Evolutionary conservation across 108 stramenopile species (phyloP).

Genomic region (Nitzschia sp.): DNA sequence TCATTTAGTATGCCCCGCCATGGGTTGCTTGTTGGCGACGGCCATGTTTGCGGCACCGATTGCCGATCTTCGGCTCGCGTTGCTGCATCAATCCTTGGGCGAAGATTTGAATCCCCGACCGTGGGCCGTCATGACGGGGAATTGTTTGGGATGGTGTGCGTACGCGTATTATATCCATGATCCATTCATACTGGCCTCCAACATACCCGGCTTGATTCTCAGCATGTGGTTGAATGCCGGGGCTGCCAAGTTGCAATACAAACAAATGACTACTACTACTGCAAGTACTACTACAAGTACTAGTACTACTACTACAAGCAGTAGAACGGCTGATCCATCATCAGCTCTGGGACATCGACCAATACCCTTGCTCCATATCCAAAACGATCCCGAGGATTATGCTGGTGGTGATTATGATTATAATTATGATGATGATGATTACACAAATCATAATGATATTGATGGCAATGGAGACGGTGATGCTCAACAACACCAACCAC

Average conservation of each 20-base stretch:
- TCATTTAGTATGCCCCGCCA: constrained; percentile 30
- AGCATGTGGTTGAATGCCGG: constrained; percentile 65
- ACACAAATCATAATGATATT: background rate
- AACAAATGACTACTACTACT: constrained; percentile 1
- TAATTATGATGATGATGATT: background rate
- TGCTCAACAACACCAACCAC: no score
- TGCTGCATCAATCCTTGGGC: constrained; percentile 31
- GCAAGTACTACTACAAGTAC: background rate
- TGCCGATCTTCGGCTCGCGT: constrained; percentile 32
- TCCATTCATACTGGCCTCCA: constrained; percentile 58
- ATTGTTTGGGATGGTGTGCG: constrained; percentile 52
- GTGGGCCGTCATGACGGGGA: constrained; percentile 71
- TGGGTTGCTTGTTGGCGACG: constrained; percentile 46
- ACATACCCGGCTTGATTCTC: constrained; percentile 57
- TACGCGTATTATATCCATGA: constrained; percentile 42
- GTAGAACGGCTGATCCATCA: background rate
- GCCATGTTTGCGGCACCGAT: constrained; percentile 34
- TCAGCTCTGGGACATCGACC: background rate
- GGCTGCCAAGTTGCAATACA: constrained; percentile 65
- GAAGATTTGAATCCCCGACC: constrained; percentile 48
- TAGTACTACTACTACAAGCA: background rate
- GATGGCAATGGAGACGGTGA: background rate
- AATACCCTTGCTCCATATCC: background rate
- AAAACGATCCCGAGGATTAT: background rate
- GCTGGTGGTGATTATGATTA: background rate